phyloP scores from a whole-genome alignment of 2,329 filamentous ascomycete species.

The Bipolaris sorokiniana region DNA sequence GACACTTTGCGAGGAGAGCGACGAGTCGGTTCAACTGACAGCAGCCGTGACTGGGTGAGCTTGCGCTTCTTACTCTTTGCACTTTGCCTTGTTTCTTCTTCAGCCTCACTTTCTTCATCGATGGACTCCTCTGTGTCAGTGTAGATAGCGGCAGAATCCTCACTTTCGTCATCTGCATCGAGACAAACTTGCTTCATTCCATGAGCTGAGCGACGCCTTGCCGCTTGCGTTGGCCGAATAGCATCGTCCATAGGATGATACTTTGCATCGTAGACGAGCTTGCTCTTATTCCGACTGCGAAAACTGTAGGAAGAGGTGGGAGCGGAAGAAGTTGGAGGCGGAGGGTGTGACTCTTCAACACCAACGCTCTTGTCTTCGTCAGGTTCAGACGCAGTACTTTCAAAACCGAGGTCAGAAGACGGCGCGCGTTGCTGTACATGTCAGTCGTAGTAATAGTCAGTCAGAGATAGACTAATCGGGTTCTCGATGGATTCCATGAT shows the following conservation, averaged over 20 bases:
- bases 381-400: slow-evolving; percentile 17
- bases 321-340: slow-evolving; percentile 11
- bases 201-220: slow-evolving; percentile 34
- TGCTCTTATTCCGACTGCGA: slow-evolving; percentile 21
- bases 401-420: neutral
- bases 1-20: slow-evolving; percentile 33
- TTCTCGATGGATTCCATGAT: neutral
- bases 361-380: slow-evolving; percentile 24
- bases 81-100: neutral
- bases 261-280: slow-evolving; percentile 39
- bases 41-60: neutral
- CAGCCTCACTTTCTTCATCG: slow-evolving; percentile 15
- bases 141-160: slow-evolving; percentile 2
- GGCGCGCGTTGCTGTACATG: neutral
- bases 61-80: slow-evolving; percentile 21
- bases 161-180: slow-evolving; percentile 5
- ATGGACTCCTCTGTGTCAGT: slow-evolving; percentile 4
- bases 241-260: slow-evolving; percentile 46
- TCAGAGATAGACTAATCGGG: neutral
- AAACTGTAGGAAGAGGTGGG: slow-evolving; percentile 18
- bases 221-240: slow-evolving; percentile 35
- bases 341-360: neutral
- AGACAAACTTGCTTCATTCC: slow-evolving; percentile 12
- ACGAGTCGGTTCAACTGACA: slow-evolving; percentile 18
- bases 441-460: neutral